Percentiles rank a stretch among this genome's conserved stretches.
Conservation (phyloP, 2,329 filamentous ascomycete genomes). For the Graphiopsis chlorocephala region DNA sequence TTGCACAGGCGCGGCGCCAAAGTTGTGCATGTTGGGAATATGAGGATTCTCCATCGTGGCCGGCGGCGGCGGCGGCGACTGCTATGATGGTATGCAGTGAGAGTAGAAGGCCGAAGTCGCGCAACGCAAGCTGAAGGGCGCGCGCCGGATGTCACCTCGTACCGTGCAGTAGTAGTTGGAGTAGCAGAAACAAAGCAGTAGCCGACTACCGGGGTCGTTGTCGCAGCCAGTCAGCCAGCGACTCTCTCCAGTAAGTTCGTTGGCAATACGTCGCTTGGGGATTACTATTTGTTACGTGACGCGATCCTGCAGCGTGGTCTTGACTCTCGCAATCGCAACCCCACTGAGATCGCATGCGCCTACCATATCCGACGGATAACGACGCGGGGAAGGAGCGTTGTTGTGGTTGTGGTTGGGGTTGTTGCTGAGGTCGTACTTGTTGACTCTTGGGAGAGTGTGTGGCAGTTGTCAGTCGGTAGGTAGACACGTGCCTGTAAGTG, state of each 20-base stretch:
- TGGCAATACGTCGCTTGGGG: not conserved
- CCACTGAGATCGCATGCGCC: conserved; percentile 5
- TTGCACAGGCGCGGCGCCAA: conserved; percentile 9
- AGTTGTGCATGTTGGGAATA: conserved; percentile 17
- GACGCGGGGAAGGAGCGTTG: not conserved
- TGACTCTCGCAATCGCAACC: conserved; percentile 14
- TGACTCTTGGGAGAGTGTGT: not conserved
- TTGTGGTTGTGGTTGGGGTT: not conserved
- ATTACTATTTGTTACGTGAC: conserved; percentile 9
- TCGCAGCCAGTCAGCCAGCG: not conserved
- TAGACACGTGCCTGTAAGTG: not conserved
- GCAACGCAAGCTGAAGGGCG: conserved; percentile 13
- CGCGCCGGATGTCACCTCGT: not conserved
- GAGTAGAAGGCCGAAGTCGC: conserved; percentile 7
- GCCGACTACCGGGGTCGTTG: conserved; percentile 11
- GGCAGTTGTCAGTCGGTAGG: not conserved
- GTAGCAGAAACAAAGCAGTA: not conserved
- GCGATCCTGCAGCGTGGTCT: conserved; percentile 3
- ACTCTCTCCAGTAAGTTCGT: not conserved
- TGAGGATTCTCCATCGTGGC: conserved; percentile 18
- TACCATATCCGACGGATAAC: conserved; percentile 4
- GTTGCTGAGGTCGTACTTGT: not conserved
- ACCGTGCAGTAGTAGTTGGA: not conserved
- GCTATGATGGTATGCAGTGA: not conserved
- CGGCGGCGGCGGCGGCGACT: not conserved